Percentiles rank a stretch among this genome's conserved stretches.
Conservation (phyloP, 2,329 filamentous ascomycete genomes). For the Arthrinium phaeospermum region DNA sequence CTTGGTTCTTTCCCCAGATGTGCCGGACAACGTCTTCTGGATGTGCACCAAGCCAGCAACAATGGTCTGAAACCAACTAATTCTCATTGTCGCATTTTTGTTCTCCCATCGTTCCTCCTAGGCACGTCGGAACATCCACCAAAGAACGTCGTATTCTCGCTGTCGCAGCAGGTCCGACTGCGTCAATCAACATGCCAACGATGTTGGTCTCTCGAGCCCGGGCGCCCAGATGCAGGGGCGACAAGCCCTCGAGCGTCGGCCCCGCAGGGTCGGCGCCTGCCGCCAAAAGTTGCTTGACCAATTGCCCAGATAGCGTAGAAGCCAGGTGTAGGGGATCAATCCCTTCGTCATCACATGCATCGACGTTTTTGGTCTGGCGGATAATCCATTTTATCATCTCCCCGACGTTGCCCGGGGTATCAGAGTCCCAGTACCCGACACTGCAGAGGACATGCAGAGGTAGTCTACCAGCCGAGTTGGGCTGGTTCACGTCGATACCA, state of each 20-base stretch:
- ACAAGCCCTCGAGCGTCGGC: slow-evolving; percentile 41
- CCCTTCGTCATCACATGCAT: slow-evolving; percentile 27
- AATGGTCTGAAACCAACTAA: no score
- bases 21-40: no score
- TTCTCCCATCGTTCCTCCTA: no score
- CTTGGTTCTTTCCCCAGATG: no score
- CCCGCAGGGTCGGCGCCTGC: slow-evolving; percentile 42
- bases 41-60: no score
- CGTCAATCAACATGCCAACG: slow-evolving; percentile 39
- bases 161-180: no score
- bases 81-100: no score
- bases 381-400: background rate
- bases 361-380: slow-evolving; percentile 1
- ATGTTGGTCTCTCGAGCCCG: slow-evolving; percentile 40
- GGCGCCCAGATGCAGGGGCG: slow-evolving; percentile 47
- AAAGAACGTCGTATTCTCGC: no score
- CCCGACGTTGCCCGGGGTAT: background rate
- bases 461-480: background rate
- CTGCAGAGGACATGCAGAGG: background rate
- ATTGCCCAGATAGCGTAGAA: slow-evolving; percentile 28
- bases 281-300: slow-evolving; percentile 38
- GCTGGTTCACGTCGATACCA: background rate
- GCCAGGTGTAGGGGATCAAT: slow-evolving; percentile 35
- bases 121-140: no score
- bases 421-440: background rate